These are phyloP conservation scores for Globisporangium recalcitrans DNA, from an alignment of 352 stramenopile species.

Conservation along the genomic window DNA sequence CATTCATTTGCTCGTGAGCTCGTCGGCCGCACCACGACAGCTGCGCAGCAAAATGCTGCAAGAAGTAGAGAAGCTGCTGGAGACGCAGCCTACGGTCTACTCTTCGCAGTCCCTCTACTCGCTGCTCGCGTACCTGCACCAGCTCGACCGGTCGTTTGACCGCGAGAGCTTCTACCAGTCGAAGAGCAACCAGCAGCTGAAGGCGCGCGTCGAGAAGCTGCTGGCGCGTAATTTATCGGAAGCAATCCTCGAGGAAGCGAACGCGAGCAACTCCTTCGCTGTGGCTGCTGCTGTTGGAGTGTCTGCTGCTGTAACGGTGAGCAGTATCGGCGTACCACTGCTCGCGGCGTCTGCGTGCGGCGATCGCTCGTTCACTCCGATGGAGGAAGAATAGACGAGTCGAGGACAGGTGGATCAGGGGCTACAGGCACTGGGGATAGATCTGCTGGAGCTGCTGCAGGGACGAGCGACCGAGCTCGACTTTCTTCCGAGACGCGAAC, in stretches of 20 bases:
- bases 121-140: slow-evolving; percentile 55
- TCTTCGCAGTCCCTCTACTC: slow-evolving; percentile 50
- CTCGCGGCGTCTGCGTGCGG: slow-evolving; percentile 23
- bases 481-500: slow-evolving; percentile 29
- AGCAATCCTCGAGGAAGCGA: slow-evolving; percentile 42
- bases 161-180: slow-evolving; percentile 36
- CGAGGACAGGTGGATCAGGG: not conserved
- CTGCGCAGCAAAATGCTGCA: slow-evolving; percentile 40
- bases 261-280: not conserved
- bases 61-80: slow-evolving; percentile 49
- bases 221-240: slow-evolving; percentile 55
- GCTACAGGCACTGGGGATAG: not conserved
- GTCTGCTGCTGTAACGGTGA: not conserved
- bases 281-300: not conserved
- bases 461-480: slow-evolving; percentile 10
- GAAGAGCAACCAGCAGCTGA: slow-evolving; percentile 40
- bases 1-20: slow-evolving; percentile 44
- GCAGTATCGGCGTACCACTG: not conserved
- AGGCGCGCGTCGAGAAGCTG: slow-evolving; percentile 44
- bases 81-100: slow-evolving; percentile 43
- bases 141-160: slow-evolving; percentile 66
- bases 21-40: slow-evolving; percentile 31
- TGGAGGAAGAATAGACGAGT: slow-evolving; percentile 36
- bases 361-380: slow-evolving; percentile 27
- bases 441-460: slow-evolving; percentile 2